phyloP scores from a whole-genome alignment of 257 asterid species.

The Solanum corneliomulleri region DNA sequence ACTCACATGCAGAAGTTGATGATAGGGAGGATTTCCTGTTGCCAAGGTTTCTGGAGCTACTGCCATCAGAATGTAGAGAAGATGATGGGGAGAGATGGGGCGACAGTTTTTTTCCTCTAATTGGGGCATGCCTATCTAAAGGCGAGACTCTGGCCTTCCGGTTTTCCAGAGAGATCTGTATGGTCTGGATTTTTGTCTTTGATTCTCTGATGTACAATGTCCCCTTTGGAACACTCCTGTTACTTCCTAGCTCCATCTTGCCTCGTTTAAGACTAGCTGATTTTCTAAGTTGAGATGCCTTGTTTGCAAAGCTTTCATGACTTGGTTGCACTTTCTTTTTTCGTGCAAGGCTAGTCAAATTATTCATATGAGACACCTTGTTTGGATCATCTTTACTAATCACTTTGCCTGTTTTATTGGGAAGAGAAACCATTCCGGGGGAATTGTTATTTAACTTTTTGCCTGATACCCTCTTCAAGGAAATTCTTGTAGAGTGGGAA shows the following conservation, averaged over 20 bases:
- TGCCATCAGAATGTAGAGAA: background rate
- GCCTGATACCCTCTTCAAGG: background rate
- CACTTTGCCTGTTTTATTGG: background rate
- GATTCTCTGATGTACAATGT: background rate
- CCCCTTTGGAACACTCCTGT: background rate
- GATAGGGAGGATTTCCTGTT: background rate
- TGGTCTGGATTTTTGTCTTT: background rate
- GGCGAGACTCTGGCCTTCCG: background rate
- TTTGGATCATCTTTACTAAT: background rate
- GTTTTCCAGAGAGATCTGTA: background rate
- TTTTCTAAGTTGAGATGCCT: slow-evolving; percentile 4
- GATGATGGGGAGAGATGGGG: background rate
- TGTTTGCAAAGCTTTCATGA: slow-evolving; percentile 22
- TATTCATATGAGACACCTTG: background rate
- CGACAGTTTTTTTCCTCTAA: background rate
- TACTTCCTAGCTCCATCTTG: background rate
- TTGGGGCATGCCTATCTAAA: background rate
- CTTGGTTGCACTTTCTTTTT: background rate
- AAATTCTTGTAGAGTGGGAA: background rate
- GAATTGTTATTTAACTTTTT: background rate
- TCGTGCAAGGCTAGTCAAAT: background rate
- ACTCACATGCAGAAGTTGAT: background rate
- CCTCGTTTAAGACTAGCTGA: background rate
- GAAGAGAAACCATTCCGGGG: background rate
- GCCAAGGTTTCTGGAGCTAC: background rate